phyloP scores from a whole-genome alignment of 2,329 filamentous ascomycete genomes.

The Fusarium haematococcum region DNA sequence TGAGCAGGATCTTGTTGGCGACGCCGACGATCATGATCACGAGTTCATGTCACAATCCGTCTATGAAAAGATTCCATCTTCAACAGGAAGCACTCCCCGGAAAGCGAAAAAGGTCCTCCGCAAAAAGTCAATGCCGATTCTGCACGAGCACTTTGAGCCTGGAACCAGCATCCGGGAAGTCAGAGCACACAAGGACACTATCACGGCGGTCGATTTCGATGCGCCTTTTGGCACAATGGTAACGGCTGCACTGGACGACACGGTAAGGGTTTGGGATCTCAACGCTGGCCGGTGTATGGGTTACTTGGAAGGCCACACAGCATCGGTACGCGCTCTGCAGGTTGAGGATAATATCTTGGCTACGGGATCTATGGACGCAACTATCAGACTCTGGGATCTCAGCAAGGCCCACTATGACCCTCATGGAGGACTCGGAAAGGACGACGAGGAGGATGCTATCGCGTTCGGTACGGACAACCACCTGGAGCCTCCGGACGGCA shows the following conservation, averaged over 20 bases:
- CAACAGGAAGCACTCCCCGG: slow-evolving; percentile 60
- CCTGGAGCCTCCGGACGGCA: slow-evolving; percentile 79
- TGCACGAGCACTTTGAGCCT: slow-evolving; percentile 94
- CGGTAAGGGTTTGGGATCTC: slow-evolving; percentile 95
- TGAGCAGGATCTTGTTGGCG: slow-evolving; percentile 65
- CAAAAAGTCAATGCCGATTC: slow-evolving; percentile 89
- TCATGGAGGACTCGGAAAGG: slow-evolving; percentile 70
- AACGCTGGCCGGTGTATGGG: slow-evolving; percentile 94
- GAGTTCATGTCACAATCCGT: slow-evolving; percentile 98
- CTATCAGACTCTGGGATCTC: slow-evolving; percentile 94
- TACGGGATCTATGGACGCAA: slow-evolving; percentile 94
- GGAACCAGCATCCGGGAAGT: slow-evolving; percentile 90
- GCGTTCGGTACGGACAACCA: slow-evolving; percentile 79
- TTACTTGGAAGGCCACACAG: slow-evolving; percentile 90
- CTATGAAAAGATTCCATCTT: slow-evolving; percentile 86
- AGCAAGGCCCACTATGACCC: slow-evolving; percentile 88
- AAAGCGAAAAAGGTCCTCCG: slow-evolving; percentile 68
- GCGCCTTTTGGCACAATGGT: slow-evolving; percentile 97
- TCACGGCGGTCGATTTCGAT: slow-evolving; percentile 95
- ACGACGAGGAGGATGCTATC: slow-evolving; percentile 74
- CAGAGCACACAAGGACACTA: slow-evolving; percentile 86
- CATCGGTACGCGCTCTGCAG: slow-evolving; percentile 91
- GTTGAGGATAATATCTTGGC: slow-evolving; percentile 96
- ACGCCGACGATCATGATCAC: slow-evolving; percentile 60
- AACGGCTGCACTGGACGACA: slow-evolving; percentile 91